Evolutionary conservation across 352 stramenopile species (phyloP).

Genomic region (Blastocystis hominis): DNA sequence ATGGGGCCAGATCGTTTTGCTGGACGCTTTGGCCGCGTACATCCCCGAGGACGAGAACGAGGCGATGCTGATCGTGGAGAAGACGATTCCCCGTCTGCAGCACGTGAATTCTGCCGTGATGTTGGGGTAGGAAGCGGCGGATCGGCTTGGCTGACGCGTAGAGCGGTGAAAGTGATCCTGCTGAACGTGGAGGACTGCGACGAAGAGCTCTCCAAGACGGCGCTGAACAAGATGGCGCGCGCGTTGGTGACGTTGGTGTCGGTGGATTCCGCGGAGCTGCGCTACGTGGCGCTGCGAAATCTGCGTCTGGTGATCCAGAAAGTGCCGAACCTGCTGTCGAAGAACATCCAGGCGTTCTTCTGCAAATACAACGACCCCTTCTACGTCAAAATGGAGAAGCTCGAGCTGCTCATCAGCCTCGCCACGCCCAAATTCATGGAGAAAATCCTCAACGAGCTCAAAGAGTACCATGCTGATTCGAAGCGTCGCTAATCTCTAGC

Average conservation of each 20-base stretch:
- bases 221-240: constrained; percentile 80
- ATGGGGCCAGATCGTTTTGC: constrained; percentile 96
- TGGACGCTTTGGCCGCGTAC: constrained; percentile 86
- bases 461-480: constrained; percentile 78
- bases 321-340: constrained; percentile 82
- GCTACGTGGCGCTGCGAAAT: constrained; percentile 95
- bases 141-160: neutral
- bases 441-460: constrained; percentile 91
- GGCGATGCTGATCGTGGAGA: constrained; percentile 94
- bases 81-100: constrained; percentile 90
- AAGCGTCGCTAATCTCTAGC: neutral
- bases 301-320: constrained; percentile 99
- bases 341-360: constrained; percentile 85
- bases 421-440: constrained; percentile 95
- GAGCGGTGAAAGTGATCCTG: constrained; percentile 87
- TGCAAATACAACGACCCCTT: constrained; percentile 99
- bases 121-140: constrained; percentile 66
- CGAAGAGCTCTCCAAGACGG: constrained; percentile 58
- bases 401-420: constrained; percentile 97
- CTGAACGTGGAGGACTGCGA: constrained; percentile 81
- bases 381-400: constrained; percentile 96
- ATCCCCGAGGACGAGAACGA: constrained; percentile 84
- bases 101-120: constrained; percentile 96
- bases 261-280: constrained; percentile 90
- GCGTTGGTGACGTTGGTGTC: constrained; percentile 88